Base-by-base conservation (phyloP, 495 filamentous ascomycete species). In the Penicillium manginii region DNA sequence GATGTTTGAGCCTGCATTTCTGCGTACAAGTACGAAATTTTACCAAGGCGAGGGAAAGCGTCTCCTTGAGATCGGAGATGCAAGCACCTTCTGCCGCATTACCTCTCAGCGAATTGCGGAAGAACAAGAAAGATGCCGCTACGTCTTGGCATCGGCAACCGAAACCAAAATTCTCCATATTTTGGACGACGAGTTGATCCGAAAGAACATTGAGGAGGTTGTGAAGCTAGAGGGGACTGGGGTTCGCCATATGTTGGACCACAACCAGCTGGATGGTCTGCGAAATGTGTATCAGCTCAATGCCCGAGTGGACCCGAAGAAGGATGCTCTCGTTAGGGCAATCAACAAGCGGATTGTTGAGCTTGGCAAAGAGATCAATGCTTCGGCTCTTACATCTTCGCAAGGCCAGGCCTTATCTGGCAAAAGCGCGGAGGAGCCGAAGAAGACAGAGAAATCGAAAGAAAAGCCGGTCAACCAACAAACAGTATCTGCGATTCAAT, bases 201-300 rank as follows among this genome's bases (percentile, higher is more conserved):
- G 73, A 29, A 83, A 81, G 9, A 88, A 91, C 53, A 84, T 97
- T 12, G 75, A 83, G 4, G 93, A 96, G 14, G 88, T 99, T 50
- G 84, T 98, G 55, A 82, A 85, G 21, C 83, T 96, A 66, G 90
- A 96, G 63, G 85, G 85, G 1, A 96, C 86, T 52, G 94, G 94
- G 18, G 84, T 97, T 49, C 84, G 83, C 52, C 82, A 81, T 64
- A 99, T 99, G 94, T 86, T 98, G 39, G 92, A 97, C 65, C 90
- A 97, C 59, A 89, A 97, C 64, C 84, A 87, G 46, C 50, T 88
- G 15, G 85, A 90, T 7, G 92, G 92, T 58, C 75, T 99, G 9
- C 73, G 77, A 14, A 87, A 91, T 50, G 78, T 97, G 6, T 97
- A 92, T 67, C 74, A 85, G 18, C 84, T 96, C 9, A 88, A 92